Conservation (phyloP, 2,329 filamentous ascomycete species). For the Colletotrichum sansevieriae region DNA sequence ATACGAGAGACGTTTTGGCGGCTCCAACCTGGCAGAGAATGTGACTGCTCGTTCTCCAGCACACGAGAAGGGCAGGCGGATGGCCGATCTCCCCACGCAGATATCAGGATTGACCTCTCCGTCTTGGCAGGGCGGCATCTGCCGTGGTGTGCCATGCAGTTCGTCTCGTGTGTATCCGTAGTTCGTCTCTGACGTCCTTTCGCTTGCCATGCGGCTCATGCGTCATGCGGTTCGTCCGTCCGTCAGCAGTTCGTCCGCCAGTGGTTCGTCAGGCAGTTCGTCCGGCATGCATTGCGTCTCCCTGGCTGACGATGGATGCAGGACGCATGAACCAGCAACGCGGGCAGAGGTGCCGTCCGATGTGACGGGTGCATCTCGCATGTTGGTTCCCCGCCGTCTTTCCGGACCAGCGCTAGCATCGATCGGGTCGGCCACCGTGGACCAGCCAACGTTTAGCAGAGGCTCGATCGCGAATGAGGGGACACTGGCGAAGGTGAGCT, state of each 20-base stretch:
- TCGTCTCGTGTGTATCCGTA: not conserved
- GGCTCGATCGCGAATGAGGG: not conserved
- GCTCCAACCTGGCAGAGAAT: not conserved
- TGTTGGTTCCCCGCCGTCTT: not conserved
- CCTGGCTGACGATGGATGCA: not conserved
- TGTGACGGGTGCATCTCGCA: not conserved
- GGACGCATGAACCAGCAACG: not conserved
- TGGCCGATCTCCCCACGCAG: not conserved
- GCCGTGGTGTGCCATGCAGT: not conserved
- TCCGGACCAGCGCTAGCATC: not conserved
- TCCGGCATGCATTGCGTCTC: not conserved
- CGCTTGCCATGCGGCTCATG: not conserved
- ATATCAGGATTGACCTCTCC: not conserved
- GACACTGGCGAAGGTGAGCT: not conserved
- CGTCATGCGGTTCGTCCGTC: not conserved
- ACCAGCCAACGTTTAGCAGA: not conserved
- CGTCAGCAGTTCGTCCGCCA: too few relatives aligned
- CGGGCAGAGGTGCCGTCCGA: not conserved
- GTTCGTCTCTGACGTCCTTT: not conserved
- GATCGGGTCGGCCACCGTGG: not conserved
- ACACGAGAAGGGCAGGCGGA: not conserved
- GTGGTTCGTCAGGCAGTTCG: too few relatives aligned
- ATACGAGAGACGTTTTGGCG: not conserved
- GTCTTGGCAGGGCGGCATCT: not conserved
- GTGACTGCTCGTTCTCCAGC: not conserved